phyloP scores from a whole-genome alignment of 1,284 basidiomycete genomes.

The Ceratobasidium theobromae region DNA sequence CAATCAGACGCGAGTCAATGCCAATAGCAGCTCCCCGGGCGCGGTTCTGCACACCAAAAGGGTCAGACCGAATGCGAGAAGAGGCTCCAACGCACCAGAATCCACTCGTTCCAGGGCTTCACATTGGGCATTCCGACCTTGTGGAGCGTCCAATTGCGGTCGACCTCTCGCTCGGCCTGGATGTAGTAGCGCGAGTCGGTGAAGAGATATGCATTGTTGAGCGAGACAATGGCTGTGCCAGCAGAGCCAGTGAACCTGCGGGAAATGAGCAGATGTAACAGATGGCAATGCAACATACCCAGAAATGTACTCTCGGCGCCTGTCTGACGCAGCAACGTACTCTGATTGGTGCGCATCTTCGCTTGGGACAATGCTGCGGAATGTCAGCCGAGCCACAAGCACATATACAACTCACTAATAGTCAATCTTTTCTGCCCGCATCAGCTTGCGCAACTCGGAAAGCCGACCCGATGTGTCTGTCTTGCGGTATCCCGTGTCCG shows the following conservation, averaged over 20 bases:
- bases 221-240: constrained; percentile 77
- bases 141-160: constrained; percentile 75
- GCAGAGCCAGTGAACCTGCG: constrained; percentile 82
- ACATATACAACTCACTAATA: constrained; percentile 71
- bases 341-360: constrained; percentile 91
- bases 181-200: constrained; percentile 90
- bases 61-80: constrained; percentile 30
- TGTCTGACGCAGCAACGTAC: constrained; percentile 78
- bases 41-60: constrained; percentile 57
- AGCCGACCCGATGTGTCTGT: constrained; percentile 63
- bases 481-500: neutral
- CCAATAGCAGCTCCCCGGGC: constrained; percentile 67
- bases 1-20: constrained; percentile 85
- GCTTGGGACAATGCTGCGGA: constrained; percentile 65
- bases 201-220: constrained; percentile 67
- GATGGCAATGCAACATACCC: constrained; percentile 57
- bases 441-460: constrained; percentile 64
- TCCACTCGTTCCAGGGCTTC: constrained; percentile 78
- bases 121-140: constrained; percentile 61
- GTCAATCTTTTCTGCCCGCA: constrained; percentile 60
- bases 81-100: constrained; percentile 52
- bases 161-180: constrained; percentile 77
- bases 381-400: constrained; percentile 27
- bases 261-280: neutral
- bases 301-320: constrained; percentile 80